These are phyloP conservation scores for Pythium sukuiense DNA, from an alignment of 352 stramenopile genomes.

Conservation along the genomic window DNA sequence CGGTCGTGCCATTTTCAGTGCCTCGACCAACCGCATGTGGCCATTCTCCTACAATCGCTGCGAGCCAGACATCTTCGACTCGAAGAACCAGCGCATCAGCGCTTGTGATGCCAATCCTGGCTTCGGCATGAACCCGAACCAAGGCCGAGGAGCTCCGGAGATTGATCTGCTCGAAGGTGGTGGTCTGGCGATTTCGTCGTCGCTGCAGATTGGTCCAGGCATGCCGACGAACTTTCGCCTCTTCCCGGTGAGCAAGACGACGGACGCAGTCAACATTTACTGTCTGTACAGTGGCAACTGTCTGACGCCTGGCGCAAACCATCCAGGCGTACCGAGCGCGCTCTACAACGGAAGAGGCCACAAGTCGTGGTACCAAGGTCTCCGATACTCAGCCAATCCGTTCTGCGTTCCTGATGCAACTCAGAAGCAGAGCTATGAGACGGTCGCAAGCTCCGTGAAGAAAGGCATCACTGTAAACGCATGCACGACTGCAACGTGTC, in stretches of 20 bases:
- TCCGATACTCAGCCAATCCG: slow-evolving; percentile 53
- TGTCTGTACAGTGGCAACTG: slow-evolving; percentile 30
- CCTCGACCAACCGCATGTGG: slow-evolving; percentile 88
- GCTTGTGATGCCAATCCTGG: slow-evolving; percentile 86
- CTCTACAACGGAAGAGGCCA: slow-evolving; percentile 44
- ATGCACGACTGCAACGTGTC: slow-evolving; percentile 39
- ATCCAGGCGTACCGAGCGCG: slow-evolving; percentile 42
- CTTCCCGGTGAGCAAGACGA: slow-evolving; percentile 8
- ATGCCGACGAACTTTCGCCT: slow-evolving; percentile 35
- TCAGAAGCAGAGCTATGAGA: slow-evolving; percentile 33
- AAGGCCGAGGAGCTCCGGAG: slow-evolving; percentile 76
- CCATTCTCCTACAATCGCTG: slow-evolving; percentile 90
- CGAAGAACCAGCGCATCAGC: slow-evolving; percentile 73
- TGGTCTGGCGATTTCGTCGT: slow-evolving; percentile 60
- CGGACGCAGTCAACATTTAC: slow-evolving; percentile 8
- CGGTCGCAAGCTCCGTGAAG: slow-evolving; percentile 28
- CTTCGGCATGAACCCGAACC: slow-evolving; percentile 61
- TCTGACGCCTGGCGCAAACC: slow-evolving; percentile 42
- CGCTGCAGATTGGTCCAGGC: slow-evolving; percentile 68
- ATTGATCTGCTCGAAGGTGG: slow-evolving; percentile 91
- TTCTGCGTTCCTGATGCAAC: slow-evolving; percentile 24
- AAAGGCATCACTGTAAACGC: slow-evolving; percentile 34
- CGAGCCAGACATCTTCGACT: slow-evolving; percentile 59
- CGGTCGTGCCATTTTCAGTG: slow-evolving; percentile 38
- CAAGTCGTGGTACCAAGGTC: slow-evolving; percentile 59